These are phyloP conservation scores for Neonectria faginata DNA, from an alignment of 2,329 filamentous ascomycete species.

Conservation along the genomic window DNA sequence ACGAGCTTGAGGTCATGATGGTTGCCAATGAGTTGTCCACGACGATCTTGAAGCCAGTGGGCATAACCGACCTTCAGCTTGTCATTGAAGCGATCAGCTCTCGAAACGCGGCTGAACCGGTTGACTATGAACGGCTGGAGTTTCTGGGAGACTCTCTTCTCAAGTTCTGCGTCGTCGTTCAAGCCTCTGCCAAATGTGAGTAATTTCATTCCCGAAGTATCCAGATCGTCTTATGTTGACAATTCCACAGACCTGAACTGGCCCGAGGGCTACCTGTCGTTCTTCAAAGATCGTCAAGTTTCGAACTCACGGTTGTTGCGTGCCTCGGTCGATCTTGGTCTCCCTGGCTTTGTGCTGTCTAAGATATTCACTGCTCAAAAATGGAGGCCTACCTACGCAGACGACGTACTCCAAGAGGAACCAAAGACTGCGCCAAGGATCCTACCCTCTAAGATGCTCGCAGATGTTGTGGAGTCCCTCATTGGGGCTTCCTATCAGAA, in stretches of 20 bases:
- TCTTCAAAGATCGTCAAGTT: conserved; percentile 75
- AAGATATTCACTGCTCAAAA: conserved; percentile 74
- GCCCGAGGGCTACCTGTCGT: conserved; percentile 82
- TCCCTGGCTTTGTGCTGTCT: conserved; percentile 80
- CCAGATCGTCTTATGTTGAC: conserved; percentile 6
- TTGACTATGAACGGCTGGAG: conserved; percentile 86
- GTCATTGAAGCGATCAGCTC: conserved; percentile 78
- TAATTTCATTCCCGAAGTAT: background rate
- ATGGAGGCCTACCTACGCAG: conserved; percentile 76
- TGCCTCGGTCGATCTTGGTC: conserved; percentile 70
- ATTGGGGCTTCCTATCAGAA: conserved; percentile 81
- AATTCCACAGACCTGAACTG: conserved; percentile 66
- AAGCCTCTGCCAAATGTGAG: conserved; percentile 68
- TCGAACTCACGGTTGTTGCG: conserved; percentile 79
- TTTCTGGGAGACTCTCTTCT: conserved; percentile 88
- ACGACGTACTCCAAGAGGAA: conserved; percentile 47
- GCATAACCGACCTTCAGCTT: conserved; percentile 65
- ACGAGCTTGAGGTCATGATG: conserved; percentile 74
- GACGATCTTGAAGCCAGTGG: conserved; percentile 54
- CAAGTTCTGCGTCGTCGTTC: conserved; percentile 77
- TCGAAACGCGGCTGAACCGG: conserved; percentile 67
- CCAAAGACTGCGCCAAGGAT: conserved; percentile 39
- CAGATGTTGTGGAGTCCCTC: conserved; percentile 88
- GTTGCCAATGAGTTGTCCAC: conserved; percentile 69
- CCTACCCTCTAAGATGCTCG: conserved; percentile 82